Conservation (phyloP, 73 alveolate species). For the Uronychia binucleata region DNA sequence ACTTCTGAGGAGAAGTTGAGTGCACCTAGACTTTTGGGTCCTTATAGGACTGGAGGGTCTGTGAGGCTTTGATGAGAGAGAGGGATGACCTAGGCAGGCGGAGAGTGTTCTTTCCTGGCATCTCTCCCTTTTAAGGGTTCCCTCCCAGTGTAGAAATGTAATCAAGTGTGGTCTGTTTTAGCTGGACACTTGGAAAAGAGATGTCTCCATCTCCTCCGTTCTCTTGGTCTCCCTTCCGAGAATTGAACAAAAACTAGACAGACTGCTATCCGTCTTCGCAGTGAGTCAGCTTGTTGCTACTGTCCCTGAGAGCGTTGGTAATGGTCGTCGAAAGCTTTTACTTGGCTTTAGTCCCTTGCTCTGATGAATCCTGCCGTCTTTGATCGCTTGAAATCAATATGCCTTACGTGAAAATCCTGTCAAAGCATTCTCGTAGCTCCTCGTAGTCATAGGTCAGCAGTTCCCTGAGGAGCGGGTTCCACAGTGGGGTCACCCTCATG, state of each 20-base stretch:
- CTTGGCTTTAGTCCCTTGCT: not conserved
- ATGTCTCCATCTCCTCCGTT: not conserved
- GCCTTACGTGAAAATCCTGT: not conserved
- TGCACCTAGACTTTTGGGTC: not conserved
- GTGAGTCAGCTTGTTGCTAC: not conserved
- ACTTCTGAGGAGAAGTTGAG: not conserved
- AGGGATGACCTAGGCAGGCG: not conserved
- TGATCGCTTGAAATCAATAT: not conserved
- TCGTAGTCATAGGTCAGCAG: not conserved
- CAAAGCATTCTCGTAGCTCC: not conserved
- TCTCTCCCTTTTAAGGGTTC: not conserved
- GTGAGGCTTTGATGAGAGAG: not conserved
- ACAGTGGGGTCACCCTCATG: not conserved
- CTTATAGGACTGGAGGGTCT: not conserved
- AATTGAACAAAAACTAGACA: not conserved
- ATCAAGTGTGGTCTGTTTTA: not conserved
- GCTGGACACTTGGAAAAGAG: not conserved
- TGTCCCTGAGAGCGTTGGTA: not conserved
- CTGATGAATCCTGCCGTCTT: not conserved
- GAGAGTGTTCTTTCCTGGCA: not conserved
- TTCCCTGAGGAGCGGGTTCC: slow-evolving; percentile 1
- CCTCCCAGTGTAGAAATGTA: not conserved
- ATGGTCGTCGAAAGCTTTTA: not conserved
- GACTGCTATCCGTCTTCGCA: not conserved
- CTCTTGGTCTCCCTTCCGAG: not conserved